Conservation (phyloP, 176 grass and related monocot genomes). For the Elymus sibiricus region DNA sequence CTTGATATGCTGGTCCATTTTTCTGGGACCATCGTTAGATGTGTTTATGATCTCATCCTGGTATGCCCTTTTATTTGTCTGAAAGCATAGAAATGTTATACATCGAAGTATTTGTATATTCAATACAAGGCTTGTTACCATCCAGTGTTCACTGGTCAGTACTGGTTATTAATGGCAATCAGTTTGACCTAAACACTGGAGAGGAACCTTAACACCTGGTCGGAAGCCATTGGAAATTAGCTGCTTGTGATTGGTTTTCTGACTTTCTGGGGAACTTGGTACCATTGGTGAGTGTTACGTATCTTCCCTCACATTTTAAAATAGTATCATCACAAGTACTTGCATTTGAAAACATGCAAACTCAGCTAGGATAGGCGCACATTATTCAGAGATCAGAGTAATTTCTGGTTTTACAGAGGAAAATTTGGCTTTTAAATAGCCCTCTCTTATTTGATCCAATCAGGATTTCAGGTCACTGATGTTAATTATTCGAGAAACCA, state of each 20-base stretch:
- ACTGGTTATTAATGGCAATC: conserved; percentile 6
- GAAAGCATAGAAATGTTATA: conserved; percentile 2
- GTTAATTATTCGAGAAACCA: neutral
- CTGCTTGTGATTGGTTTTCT: neutral
- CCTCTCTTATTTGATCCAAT: neutral
- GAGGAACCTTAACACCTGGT: conserved; percentile 12
- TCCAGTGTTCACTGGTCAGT: neutral
- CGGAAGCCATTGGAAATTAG: neutral
- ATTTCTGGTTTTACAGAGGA: neutral
- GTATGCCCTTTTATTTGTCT: conserved; percentile 17
- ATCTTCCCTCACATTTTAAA: neutral
- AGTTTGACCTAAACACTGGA: neutral
- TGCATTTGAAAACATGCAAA: neutral
- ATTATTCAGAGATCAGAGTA: neutral
- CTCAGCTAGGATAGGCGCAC: neutral
- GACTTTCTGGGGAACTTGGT: conserved; percentile 7
- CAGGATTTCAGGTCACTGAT: neutral
- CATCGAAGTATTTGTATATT: neutral
- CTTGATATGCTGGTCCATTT: conserved; percentile 3
- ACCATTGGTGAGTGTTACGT: neutral
- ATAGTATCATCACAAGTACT: neutral
- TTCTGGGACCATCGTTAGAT: neutral
- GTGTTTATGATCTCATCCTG: neutral
- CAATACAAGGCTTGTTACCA: neutral
- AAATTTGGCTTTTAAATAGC: neutral